Conservation (phyloP, 192 early-diverging fungal genomes). For the Entomortierella lignicola region DNA sequence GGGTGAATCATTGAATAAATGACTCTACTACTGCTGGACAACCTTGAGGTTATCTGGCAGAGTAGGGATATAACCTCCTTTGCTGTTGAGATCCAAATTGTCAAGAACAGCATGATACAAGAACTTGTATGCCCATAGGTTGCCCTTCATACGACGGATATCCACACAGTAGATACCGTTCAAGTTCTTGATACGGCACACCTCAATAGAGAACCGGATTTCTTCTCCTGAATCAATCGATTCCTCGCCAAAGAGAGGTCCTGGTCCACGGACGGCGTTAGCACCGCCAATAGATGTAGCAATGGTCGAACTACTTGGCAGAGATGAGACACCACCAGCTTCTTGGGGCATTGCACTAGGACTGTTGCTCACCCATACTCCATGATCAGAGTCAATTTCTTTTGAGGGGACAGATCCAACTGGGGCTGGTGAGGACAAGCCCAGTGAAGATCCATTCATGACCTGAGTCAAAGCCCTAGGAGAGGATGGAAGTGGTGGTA, state of each 20-base stretch:
- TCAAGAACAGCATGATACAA: slow-evolving; percentile 72
- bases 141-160: slow-evolving; percentile 79
- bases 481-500: slow-evolving; percentile 27
- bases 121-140: slow-evolving; percentile 84
- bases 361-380: slow-evolving; percentile 41
- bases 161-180: slow-evolving; percentile 81
- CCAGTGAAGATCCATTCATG: slow-evolving; percentile 36
- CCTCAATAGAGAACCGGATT: slow-evolving; percentile 89
- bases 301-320: slow-evolving; percentile 39
- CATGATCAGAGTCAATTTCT: slow-evolving; percentile 50
- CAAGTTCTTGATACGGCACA: slow-evolving; percentile 93
- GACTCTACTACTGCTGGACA: slow-evolving; percentile 15
- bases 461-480: slow-evolving; percentile 35
- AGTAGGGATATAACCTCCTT: slow-evolving; percentile 60
- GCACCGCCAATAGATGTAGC: slow-evolving; percentile 10
- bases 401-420: slow-evolving; percentile 6
- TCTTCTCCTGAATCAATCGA: slow-evolving; percentile 79
- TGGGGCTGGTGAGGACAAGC: slow-evolving; percentile 24
- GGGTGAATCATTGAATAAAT: no score
- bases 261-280: slow-evolving; percentile 33
- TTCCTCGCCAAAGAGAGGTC: slow-evolving; percentile 65
- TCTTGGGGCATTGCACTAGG: not conserved
- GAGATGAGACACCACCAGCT: slow-evolving; percentile 14
- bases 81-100: slow-evolving; percentile 58
- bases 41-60: slow-evolving; percentile 45